Evolutionary conservation across 2,329 filamentous ascomycete genomes (phyloP).

Genomic region (Podosphaera leucotricha): DNA sequence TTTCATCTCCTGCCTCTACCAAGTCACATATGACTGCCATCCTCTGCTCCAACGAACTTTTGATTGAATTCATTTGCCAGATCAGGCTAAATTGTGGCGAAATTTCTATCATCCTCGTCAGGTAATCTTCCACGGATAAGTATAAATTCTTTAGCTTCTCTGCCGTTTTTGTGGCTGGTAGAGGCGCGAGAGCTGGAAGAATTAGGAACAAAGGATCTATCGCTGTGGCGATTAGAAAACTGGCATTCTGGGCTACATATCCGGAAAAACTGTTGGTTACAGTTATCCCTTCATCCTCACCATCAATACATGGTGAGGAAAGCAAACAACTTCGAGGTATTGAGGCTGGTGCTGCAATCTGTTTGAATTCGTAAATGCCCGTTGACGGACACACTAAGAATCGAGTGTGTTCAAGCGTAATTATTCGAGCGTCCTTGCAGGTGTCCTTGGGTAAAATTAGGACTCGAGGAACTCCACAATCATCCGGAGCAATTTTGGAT

Average conservation of each 20-base stretch:
- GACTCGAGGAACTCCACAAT: conserved; percentile 25
- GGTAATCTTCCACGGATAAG: conserved; percentile 45
- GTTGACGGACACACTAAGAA: conserved; percentile 38
- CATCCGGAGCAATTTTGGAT: conserved; percentile 13
- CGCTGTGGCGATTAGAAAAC: conserved; percentile 63
- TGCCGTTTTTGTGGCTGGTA: conserved; percentile 18
- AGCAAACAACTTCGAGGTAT: conserved; percentile 40
- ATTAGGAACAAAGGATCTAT: conserved; percentile 70
- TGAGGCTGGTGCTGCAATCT: conserved; percentile 26
- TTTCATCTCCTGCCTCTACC: conserved; percentile 62
- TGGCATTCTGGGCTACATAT: conserved; percentile 40
- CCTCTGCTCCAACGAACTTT: conserved; percentile 33
- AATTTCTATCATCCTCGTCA: conserved; percentile 34
- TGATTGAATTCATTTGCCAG: conserved; percentile 22
- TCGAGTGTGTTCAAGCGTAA: conserved; percentile 34
- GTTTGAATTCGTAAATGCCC: conserved; percentile 42
- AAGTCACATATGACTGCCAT: conserved; percentile 56
- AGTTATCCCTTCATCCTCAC: conserved; percentile 1
- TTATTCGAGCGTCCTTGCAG: conserved; percentile 29
- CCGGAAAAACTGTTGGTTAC: conserved; percentile 14
- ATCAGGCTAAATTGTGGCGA: conserved; percentile 35
- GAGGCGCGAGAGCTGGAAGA: conserved; percentile 41
- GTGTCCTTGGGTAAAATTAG: conserved; percentile 37
- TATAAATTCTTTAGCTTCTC: conserved; percentile 36
- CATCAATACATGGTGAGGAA: conserved; percentile 2